Percentiles rank a stretch among this genome's conserved stretches.
These are phyloP conservation scores for Thozetella sp. DNA, from an alignment of 495 filamentous ascomycete genomes.

Conservation along the genomic window DNA sequence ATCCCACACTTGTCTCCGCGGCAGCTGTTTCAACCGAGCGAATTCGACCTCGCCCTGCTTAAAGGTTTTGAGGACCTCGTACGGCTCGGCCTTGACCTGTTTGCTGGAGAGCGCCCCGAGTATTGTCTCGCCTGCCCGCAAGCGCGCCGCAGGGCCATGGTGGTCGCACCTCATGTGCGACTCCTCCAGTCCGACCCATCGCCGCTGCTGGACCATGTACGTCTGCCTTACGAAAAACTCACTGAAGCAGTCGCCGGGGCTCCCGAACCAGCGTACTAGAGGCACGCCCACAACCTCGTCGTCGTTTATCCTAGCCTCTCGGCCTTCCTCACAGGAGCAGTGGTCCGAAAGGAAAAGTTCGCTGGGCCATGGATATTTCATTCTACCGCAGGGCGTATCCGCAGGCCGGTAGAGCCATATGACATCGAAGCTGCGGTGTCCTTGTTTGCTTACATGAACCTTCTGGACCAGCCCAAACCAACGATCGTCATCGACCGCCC, in stretches of 20 bases:
- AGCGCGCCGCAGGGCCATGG: conserved; percentile 15
- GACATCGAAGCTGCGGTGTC: conserved; percentile 51
- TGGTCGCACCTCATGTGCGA: conserved; percentile 44
- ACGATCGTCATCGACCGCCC: conserved; percentile 34
- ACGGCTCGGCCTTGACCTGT: conserved; percentile 49
- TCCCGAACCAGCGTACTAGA: conserved; percentile 55
- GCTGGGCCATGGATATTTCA: conserved; percentile 66
- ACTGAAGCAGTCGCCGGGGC: conserved; percentile 33
- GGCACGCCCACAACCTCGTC: conserved; percentile 55
- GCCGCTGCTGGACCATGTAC: conserved; percentile 53
- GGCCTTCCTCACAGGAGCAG: conserved; percentile 62
- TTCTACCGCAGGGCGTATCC: conserved; percentile 65
- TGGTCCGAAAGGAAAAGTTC: conserved; percentile 79
- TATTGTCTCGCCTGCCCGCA: conserved; percentile 55
- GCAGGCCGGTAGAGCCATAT: conserved; percentile 72
- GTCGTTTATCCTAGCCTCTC: conserved; percentile 37
- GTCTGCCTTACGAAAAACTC: conserved; percentile 69
- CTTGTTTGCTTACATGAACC: conserved; percentile 33
- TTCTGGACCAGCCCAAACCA: conserved; percentile 73
- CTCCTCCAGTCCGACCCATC: conserved; percentile 51
- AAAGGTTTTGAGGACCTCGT: conserved; percentile 49
- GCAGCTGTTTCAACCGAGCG: conserved; percentile 45
- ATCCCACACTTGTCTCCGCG: conserved; percentile 43
- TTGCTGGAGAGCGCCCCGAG: conserved; percentile 34
- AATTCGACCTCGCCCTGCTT: conserved; percentile 24